Percentiles rank a stretch among this genome's conserved stretches.
Conservation (phyloP, 2,329 filamentous ascomycete species). For the Arachnomyces sp. region DNA sequence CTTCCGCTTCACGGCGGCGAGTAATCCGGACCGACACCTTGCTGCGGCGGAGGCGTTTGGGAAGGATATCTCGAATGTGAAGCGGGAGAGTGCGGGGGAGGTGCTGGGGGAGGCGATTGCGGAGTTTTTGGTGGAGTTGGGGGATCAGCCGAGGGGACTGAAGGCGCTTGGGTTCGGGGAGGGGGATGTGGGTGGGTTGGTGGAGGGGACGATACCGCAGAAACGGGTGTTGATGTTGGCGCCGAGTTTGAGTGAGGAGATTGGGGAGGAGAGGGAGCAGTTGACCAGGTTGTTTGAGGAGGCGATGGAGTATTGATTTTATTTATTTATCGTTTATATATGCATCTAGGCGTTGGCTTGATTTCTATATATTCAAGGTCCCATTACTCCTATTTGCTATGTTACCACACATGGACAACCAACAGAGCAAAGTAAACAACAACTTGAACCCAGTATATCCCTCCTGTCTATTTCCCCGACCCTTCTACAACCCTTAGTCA, state of each 20-base stretch:
- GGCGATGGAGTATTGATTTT: conserved; percentile 44
- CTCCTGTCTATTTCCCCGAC: too few species aligned
- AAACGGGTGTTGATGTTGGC: conserved; percentile 84
- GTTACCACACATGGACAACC: too few species aligned
- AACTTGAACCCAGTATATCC: too few species aligned
- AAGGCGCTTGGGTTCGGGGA: conserved; percentile 72
- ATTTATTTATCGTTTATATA: background rate
- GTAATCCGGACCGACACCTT: conserved; percentile 87
- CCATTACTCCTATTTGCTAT: conserved; percentile 7
- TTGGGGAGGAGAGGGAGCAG: conserved; percentile 65
- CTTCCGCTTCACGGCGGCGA: conserved; percentile 85
- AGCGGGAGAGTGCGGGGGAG: conserved; percentile 81
- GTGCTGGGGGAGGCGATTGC: conserved; percentile 76
- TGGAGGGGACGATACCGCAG: conserved; percentile 93
- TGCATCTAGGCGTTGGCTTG: too few species aligned
- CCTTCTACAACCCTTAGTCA: conserved; percentile 15
- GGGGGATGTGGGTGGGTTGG: conserved; percentile 70
- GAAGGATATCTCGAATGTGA: conserved; percentile 79
- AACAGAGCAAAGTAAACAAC: too few species aligned
- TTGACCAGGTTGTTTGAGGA: conserved; percentile 62
- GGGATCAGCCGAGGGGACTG: conserved; percentile 83
- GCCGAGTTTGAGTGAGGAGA: conserved; percentile 65
- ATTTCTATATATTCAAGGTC: too few species aligned
- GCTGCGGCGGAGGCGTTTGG: conserved; percentile 85
- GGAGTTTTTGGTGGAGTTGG: conserved; percentile 72